Percentiles rank a stretch among this genome's conserved stretches.
phyloP scores from a whole-genome alignment of 2,329 filamentous ascomycete species.

The Alternaria brassicae region DNA sequence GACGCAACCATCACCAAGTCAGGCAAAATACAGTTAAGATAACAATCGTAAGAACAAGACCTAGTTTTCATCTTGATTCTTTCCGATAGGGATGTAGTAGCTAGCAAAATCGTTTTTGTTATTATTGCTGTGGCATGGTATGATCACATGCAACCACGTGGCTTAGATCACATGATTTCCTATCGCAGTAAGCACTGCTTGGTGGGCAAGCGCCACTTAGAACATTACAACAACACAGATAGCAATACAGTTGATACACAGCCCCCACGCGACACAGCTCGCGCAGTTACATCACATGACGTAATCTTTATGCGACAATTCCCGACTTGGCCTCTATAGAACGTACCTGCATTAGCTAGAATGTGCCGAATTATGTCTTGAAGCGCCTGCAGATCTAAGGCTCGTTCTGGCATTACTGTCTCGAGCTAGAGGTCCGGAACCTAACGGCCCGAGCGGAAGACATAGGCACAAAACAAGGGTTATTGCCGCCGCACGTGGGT shows the following conservation, averaged over 20 bases:
- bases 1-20: neutral
- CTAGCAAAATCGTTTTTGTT: neutral
- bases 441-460: neutral
- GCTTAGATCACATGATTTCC: neutral
- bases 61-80: neutral
- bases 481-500: neutral
- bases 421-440: neutral
- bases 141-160: neutral
- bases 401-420: neutral
- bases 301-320: neutral
- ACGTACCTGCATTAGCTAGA: neutral
- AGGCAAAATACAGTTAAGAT: conserved; percentile 1
- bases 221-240: neutral
- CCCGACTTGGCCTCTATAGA: neutral
- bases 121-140: neutral
- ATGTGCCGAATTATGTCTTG: neutral
- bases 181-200: neutral
- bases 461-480: neutral
- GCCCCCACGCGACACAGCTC: neutral
- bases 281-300: neutral
- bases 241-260: neutral
- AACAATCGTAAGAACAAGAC: neutral
- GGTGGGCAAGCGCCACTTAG: neutral
- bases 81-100: neutral
- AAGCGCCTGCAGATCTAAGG: neutral